Conservation (phyloP, 2,329 filamentous ascomycete species). For the Pseudogymnoascus pannorum region DNA sequence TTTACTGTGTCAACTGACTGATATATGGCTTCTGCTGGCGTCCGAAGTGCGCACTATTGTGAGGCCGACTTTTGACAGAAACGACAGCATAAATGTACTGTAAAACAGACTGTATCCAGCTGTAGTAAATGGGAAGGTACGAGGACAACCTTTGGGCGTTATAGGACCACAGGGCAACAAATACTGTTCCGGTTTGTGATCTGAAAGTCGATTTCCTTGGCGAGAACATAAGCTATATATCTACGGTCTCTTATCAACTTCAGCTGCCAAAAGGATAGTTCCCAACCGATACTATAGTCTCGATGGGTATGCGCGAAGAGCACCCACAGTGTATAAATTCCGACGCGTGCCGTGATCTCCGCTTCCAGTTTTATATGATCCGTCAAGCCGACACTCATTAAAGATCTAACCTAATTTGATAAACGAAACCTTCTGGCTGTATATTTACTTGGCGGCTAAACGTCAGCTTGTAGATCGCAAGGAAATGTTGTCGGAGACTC, state of each 20-base stretch:
- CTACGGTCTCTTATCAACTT: not conserved
- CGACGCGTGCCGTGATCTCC: not conserved
- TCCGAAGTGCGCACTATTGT: not conserved
- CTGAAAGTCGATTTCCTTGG: not conserved
- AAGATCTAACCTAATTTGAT: not conserved
- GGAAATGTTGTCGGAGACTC: not conserved
- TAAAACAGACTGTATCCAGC: not conserved
- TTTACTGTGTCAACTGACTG: not conserved
- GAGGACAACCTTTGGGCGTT: not conserved
- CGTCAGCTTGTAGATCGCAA: not conserved
- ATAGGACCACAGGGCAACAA: not conserved
- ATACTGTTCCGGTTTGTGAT: not conserved
- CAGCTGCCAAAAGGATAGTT: not conserved
- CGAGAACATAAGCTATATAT: not conserved
- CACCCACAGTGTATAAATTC: not conserved
- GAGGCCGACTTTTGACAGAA: not conserved
- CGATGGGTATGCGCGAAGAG: not conserved
- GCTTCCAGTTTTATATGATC: not conserved
- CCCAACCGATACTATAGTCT: not conserved
- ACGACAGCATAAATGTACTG: too few relatives aligned
- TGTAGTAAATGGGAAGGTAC: not conserved
- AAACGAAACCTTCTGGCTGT: not conserved
- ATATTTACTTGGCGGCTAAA: not conserved
- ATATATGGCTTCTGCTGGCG: not conserved
- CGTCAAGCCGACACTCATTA: not conserved